Percentiles rank a stretch among this genome's conserved stretches.
Evolutionary conservation across 2,329 filamentous ascomycete species (phyloP).

Genomic region (Cyphellophora europaea): DNA sequence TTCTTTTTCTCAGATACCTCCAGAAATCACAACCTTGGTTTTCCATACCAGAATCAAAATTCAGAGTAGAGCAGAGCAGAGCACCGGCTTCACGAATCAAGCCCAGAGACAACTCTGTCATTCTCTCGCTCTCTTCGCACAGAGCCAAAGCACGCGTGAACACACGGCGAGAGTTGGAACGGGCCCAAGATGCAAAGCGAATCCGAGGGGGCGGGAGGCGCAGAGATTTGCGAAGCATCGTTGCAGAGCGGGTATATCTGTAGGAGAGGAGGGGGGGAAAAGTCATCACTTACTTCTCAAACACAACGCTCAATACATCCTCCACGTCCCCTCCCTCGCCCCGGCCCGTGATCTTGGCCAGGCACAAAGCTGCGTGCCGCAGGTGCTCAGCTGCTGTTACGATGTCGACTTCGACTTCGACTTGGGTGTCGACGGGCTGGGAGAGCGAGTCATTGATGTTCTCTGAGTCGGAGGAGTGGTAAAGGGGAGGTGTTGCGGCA

Average conservation of each 20-base stretch:
- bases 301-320: constrained; percentile 90
- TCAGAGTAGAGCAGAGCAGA: too few species aligned
- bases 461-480: background rate
- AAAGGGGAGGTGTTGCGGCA: too few species aligned
- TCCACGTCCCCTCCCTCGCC: constrained; percentile 85
- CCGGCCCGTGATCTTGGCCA: constrained; percentile 81
- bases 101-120: too few species aligned
- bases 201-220: background rate
- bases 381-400: constrained; percentile 86
- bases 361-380: constrained; percentile 65
- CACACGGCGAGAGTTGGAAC: background rate
- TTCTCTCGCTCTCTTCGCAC: background rate
- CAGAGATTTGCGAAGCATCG: background rate
- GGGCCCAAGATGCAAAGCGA: background rate
- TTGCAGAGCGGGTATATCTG: background rate
- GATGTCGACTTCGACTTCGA: constrained; percentile 52
- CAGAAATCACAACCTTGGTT: too few species aligned
- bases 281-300: constrained; percentile 69
- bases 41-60: too few species aligned
- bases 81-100: too few species aligned
- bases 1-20: too few species aligned
- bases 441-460: background rate
- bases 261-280: background rate
- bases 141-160: background rate
- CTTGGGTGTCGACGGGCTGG: background rate